Conservation (phyloP, 129 eudicot genomes). For the Flaveria linearis region DNA sequence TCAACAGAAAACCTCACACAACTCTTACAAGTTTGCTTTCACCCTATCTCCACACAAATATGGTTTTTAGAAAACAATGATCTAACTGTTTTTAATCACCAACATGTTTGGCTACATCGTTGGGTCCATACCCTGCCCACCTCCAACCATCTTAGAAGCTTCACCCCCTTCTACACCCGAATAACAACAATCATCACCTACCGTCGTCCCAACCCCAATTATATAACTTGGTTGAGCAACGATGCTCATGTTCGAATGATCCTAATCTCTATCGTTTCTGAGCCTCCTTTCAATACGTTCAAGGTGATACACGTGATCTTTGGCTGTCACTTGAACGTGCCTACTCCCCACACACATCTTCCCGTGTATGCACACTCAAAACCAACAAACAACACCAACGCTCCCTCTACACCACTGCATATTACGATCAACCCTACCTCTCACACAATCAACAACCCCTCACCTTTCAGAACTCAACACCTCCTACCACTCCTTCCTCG, state of each 20-base stretch:
- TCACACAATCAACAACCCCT: no score
- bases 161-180: no score
- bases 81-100: not conserved
- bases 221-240: conserved; percentile 1
- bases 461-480: no score
- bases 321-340: not conserved
- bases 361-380: no score
- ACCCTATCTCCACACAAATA: not conserved
- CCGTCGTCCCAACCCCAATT: not conserved
- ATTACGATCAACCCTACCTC: no score
- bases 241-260: not conserved
- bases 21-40: conserved; percentile 10
- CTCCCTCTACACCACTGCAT: no score
- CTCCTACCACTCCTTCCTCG: no score
- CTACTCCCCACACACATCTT: no score
- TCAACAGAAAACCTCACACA: not conserved
- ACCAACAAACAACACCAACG: no score
- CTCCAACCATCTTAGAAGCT: not conserved
- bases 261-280: not conserved
- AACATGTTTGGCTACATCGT: not conserved
- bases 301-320: not conserved
- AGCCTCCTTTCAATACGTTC: not conserved
- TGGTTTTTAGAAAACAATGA: not conserved
- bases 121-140: not conserved
- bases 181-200: not conserved